A percentile compares a stretch with the other conserved stretches of the same genome.
Conservation (phyloP, 495 filamentous ascomycete genomes). For the Cercophora newfieldiana region DNA sequence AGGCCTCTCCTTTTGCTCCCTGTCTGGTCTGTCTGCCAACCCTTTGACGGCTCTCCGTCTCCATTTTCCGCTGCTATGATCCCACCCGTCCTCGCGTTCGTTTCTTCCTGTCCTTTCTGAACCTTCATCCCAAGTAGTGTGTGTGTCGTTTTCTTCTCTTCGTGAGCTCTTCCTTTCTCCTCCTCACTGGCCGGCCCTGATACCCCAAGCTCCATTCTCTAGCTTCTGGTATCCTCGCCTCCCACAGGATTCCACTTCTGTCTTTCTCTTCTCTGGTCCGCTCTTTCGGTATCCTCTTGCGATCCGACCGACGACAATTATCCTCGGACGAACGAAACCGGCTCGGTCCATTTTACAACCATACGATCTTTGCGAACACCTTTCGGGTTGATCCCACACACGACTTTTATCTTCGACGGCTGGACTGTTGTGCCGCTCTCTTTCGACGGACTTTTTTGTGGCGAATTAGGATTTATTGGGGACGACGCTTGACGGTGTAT, state of each 20-base stretch:
- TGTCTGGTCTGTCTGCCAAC: background rate
- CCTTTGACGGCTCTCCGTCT: background rate
- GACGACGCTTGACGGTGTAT: conserved; percentile 9
- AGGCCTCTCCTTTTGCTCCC: conserved; percentile 11
- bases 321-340: conserved; percentile 5
- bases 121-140: conserved; percentile 18
- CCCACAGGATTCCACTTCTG: conserved; percentile 6
- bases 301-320: background rate
- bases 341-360: conserved; percentile 19
- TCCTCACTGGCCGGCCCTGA: conserved; percentile 14
- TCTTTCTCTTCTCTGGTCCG: conserved; percentile 12
- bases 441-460: conserved; percentile 19
- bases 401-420: conserved; percentile 19
- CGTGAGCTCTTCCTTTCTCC: conserved; percentile 14
- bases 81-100: conserved; percentile 12
- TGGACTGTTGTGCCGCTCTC: conserved; percentile 20
- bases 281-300: background rate
- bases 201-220: conserved; percentile 18
- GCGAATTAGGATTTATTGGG: conserved; percentile 15
- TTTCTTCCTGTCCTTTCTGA: conserved; percentile 15
- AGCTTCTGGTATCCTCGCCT: conserved; percentile 20
- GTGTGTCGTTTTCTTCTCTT: conserved; percentile 6
- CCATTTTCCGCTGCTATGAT: conserved; percentile 10
- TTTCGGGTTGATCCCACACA: conserved; percentile 39
- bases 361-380: conserved; percentile 17